Percentiles rank a stretch among this genome's conserved stretches.
These are phyloP conservation scores for Leishmania martiniquensis DNA, from an alignment of 208 protist species.

Conservation along the genomic window DNA sequence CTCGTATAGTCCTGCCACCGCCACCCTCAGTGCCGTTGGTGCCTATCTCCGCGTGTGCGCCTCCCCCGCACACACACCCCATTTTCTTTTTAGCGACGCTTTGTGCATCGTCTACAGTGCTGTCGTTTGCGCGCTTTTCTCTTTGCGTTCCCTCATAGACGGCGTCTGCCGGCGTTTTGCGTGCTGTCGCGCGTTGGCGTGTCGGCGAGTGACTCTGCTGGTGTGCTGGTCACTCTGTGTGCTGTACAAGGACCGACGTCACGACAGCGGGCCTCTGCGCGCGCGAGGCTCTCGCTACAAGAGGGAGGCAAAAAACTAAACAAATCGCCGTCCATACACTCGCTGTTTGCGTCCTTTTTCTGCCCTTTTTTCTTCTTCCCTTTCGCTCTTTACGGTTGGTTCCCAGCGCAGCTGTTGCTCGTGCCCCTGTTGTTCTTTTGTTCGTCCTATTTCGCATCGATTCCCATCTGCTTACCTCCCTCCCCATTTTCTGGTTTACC, in stretches of 20 bases:
- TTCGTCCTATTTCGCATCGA: neutral
- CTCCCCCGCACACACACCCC: neutral
- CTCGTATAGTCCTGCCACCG: neutral
- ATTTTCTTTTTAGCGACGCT: neutral
- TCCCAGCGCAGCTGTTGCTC: neutral
- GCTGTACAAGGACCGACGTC: neutral
- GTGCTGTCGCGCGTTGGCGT: neutral
- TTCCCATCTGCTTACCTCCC: neutral
- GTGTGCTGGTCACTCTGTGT: neutral
- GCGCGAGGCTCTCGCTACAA: neutral
- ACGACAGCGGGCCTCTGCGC: neutral
- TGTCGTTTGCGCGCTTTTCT: neutral
- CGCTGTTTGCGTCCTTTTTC: neutral
- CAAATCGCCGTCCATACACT: neutral
- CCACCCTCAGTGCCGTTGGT: neutral
- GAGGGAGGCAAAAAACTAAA: too few species aligned
- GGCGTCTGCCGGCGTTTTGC: neutral
- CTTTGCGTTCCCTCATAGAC: neutral
- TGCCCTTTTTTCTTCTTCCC: neutral
- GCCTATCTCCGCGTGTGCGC: neutral
- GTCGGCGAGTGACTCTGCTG: neutral
- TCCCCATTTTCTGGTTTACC: neutral
- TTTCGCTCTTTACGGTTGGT: neutral
- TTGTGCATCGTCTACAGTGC: neutral
- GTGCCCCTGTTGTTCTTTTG: neutral